phyloP scores from a whole-genome alignment of 1,139 yeast species.

The Citeromyces hawaiiensis region DNA sequence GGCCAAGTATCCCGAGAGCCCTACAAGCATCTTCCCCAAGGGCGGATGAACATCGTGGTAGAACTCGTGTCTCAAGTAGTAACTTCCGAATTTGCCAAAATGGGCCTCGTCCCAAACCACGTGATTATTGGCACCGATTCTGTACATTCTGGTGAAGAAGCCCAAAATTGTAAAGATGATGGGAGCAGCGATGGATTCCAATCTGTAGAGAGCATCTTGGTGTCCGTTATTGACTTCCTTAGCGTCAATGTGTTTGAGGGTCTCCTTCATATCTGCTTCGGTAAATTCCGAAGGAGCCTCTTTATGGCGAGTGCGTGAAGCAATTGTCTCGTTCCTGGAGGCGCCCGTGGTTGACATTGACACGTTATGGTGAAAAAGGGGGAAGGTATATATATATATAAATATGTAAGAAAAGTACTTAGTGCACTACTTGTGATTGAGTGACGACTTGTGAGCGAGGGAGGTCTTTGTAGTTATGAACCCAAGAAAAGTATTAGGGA shows the following conservation, averaged over 20 bases:
- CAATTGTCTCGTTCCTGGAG: not conserved
- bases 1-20: conserved; percentile 85
- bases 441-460: too few relatives aligned
- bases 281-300: conserved; percentile 3
- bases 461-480: too few relatives aligned
- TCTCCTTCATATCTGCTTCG: conserved; percentile 16
- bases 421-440: too few relatives aligned
- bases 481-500: too few relatives aligned
- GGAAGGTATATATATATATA: too few relatives aligned
- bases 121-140: conserved; percentile 32
- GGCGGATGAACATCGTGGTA: conserved; percentile 99
- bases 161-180: conserved; percentile 32
- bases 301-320: not conserved
- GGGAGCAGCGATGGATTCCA: conserved; percentile 21
- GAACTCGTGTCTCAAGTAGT: conserved; percentile 83
- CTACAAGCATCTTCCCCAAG: conserved; percentile 93
- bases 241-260: conserved; percentile 19
- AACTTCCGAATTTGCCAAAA: conserved; percentile 92
- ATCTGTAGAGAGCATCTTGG: conserved; percentile 14
- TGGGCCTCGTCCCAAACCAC: conserved; percentile 62
- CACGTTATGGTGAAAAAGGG: not conserved
- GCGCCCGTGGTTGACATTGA: not conserved
- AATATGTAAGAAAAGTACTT: too few relatives aligned
- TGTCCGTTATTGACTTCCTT: conserved; percentile 40
- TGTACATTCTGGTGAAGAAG: conserved; percentile 38